Percentiles rank a stretch among this genome's conserved stretches.
Evolutionary conservation across 2,329 filamentous ascomycete species (phyloP).

Genomic region (Thelonectria blattea): DNA sequence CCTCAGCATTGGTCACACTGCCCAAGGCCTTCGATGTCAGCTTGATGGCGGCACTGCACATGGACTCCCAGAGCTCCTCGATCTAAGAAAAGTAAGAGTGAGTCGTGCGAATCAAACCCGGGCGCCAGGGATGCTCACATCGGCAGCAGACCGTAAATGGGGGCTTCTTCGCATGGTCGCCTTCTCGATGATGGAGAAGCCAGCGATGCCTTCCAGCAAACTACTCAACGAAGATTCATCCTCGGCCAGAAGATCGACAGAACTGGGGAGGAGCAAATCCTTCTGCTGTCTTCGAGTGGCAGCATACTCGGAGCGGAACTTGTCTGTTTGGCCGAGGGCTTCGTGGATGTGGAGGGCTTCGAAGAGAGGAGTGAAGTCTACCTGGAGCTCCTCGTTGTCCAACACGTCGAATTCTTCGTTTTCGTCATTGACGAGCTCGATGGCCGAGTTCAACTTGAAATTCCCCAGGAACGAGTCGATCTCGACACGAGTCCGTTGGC

Average conservation of each 20-base stretch:
- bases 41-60: conserved; percentile 86
- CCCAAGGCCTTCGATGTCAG: conserved; percentile 81
- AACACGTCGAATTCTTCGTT: conserved; percentile 94
- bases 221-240: conserved; percentile 88
- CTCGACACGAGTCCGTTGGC: conserved; percentile 84
- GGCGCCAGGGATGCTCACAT: conserved; percentile 61
- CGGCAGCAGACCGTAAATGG: conserved; percentile 79
- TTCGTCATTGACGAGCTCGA: conserved; percentile 94
- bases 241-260: conserved; percentile 79
- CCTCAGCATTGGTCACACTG: conserved; percentile 85
- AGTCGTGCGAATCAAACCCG: not conserved
- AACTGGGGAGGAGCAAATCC: conserved; percentile 80
- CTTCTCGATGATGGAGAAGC: conserved; percentile 95
- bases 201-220: conserved; percentile 89
- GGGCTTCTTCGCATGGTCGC: conserved; percentile 88
- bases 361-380: conserved; percentile 93
- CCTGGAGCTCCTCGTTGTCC: conserved; percentile 92
- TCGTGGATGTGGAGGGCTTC: conserved; percentile 97
- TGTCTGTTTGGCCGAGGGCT: conserved; percentile 89
- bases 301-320: conserved; percentile 90
- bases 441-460: conserved; percentile 93
- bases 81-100: conserved; percentile 59
- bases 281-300: conserved; percentile 90
- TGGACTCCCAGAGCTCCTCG: conserved; percentile 98
- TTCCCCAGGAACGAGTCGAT: conserved; percentile 75